Base-by-base conservation (phyloP, 1,284 basidiomycete genomes). In the Pholiota adiposa region DNA sequence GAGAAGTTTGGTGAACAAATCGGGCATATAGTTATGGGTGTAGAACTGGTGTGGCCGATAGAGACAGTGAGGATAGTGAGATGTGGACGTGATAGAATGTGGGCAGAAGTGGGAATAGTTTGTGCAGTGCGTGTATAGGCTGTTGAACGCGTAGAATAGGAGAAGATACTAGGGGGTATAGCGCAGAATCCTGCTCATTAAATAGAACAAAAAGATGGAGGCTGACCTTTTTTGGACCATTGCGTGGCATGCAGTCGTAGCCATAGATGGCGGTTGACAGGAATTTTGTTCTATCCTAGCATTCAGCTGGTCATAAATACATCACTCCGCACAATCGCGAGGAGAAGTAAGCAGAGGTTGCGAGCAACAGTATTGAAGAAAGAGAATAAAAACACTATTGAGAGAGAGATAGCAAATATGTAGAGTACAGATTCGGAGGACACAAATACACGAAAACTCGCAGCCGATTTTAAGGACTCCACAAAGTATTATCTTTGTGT, bases 401-500 rank as follows among this genome's bases (percentile, higher is more conserved):
- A n/a, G n/a, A n/a, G n/a, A n/a, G n/a, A n/a, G n/a, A n/a, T n/a
- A n/a, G n/a, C n/a, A n/a, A n/a, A n/a, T n/a, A n/a, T n/a, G n/a
- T n/a, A n/a, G n/a, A n/a, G n/a, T 33, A 33, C 31, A 33, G 5
- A 33, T 33, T 6, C 6, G 31, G 12, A 33, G 12, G 31, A 33
- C 12, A 33, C 31, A 33, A 33, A 33, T 33, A 33, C 31, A 33
- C 6, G 6, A 12, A 33, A 33, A 12, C n/a, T n/a, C n/a, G 31
- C 31, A 5, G 31, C 5, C 6, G 12, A 38, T 11, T n/a, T 55
- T 46, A 54, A 25, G 59, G 61, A 49, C 57, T 67, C 71, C 69
- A 73, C 16, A 70, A 31, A 21, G 34, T 53, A 5, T 58, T n/a
- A 7, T 67, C 56, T 34, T 63, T 34, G 36, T 58, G 52, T 11